Evolutionary conservation across 1,284 basidiomycete species (phyloP).

Genomic region (Anthracocystis panici-leucophaei): DNA sequence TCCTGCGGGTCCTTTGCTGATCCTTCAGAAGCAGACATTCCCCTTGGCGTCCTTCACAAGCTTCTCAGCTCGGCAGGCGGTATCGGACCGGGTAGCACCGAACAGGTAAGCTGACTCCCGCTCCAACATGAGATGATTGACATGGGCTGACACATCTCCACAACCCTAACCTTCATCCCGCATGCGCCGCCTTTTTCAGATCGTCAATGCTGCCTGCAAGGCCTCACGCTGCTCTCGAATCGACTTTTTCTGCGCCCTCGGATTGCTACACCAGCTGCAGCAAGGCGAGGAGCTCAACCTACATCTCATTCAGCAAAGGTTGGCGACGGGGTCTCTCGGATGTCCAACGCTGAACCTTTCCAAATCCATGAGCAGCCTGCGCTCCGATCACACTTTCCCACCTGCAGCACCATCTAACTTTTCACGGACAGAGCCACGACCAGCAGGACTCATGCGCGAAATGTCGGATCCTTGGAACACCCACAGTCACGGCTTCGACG

Average conservation of each 20-base stretch:
- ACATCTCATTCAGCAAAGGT: slow-evolving; percentile 2
- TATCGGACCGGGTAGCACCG: slow-evolving; percentile 24
- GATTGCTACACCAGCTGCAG: slow-evolving; percentile 32
- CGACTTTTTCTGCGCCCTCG: slow-evolving; percentile 42
- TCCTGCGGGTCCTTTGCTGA: slow-evolving; percentile 10
- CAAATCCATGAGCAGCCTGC: neutral
- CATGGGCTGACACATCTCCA: neutral
- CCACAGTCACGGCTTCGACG: slow-evolving; percentile 17
- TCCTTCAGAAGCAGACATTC: slow-evolving; percentile 24
- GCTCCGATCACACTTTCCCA: slow-evolving; percentile 39
- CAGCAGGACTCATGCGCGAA: slow-evolving; percentile 36
- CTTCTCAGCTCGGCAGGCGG: slow-evolving; percentile 31
- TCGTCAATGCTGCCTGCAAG: slow-evolving; percentile 43
- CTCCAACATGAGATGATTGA: neutral
- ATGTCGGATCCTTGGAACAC: slow-evolving; percentile 53
- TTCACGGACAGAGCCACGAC: slow-evolving; percentile 13
- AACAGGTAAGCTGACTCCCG: slow-evolving; percentile 14
- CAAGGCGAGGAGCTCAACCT: slow-evolving; percentile 32
- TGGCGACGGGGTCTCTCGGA: slow-evolving; percentile 16
- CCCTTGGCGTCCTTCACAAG: slow-evolving; percentile 34
- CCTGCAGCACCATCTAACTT: slow-evolving; percentile 20
- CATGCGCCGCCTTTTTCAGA: neutral
- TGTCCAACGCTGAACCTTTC: slow-evolving; percentile 22
- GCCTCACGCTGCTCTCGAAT: slow-evolving; percentile 35
- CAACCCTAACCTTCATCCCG: neutral